Evolutionary conservation across 75 land plant species (phyloP).

Genomic region (Ceratopteris richardii): DNA sequence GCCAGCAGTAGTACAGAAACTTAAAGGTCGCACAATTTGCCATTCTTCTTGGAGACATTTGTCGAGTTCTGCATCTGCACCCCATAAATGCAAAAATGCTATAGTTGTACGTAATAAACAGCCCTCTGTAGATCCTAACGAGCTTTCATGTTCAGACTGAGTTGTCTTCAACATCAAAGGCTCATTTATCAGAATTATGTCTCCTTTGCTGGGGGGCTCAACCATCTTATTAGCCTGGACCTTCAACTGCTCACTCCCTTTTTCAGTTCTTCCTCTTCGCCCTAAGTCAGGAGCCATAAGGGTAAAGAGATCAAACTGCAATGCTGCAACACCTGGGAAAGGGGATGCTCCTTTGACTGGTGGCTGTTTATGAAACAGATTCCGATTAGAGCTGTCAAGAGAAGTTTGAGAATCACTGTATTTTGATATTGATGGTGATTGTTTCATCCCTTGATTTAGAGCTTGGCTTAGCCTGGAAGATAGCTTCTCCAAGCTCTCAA

Average conservation of each 20-base stretch:
- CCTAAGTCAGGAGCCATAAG: constrained; percentile 35
- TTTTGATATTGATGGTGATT: not conserved
- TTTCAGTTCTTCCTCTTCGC: not conserved
- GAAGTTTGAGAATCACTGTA: constrained; percentile 4
- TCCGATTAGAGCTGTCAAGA: not conserved
- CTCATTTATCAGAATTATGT: not conserved
- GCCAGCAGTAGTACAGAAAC: constrained; percentile 48
- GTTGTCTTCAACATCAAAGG: not conserved
- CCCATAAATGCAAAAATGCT: constrained; percentile 80
- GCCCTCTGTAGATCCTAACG: constrained; percentile 33
- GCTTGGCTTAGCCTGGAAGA: constrained; percentile 14
- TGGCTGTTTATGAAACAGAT: constrained; percentile 16
- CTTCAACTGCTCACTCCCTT: not conserved
- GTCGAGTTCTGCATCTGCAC: constrained; percentile 58
- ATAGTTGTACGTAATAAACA: constrained; percentile 44
- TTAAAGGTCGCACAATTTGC: constrained; percentile 46
- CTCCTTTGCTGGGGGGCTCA: not conserved
- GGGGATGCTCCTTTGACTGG: constrained; percentile 58
- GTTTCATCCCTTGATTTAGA: constrained; percentile 11
- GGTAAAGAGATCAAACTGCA: constrained; percentile 58
- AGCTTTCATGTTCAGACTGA: constrained; percentile 2
- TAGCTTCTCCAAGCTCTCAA: constrained; percentile 23
- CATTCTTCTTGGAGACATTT: constrained; percentile 53
- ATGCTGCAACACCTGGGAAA: constrained; percentile 60
- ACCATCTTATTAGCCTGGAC: not conserved